Evolutionary conservation across 2,329 filamentous ascomycete genomes (phyloP).

Genomic region (Alternaria sp.): DNA sequence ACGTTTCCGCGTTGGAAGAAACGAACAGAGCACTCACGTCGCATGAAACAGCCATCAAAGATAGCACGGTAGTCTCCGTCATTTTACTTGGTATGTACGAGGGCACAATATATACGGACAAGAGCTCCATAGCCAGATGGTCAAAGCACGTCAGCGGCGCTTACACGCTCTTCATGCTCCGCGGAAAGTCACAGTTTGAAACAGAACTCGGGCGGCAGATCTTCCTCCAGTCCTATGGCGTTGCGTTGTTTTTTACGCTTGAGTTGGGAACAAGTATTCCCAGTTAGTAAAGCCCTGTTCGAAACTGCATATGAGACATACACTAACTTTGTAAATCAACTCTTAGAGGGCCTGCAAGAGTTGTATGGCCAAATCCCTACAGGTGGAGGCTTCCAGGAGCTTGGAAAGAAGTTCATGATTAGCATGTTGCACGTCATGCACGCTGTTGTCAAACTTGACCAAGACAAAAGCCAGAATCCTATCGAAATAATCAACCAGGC

Average conservation of each 20-base stretch:
- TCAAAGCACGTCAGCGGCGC: conserved; percentile 47
- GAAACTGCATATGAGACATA: not conserved
- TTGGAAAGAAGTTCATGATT: conserved; percentile 28
- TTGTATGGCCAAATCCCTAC: conserved; percentile 28
- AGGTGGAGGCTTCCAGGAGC: conserved; percentile 12
- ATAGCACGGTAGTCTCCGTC: conserved; percentile 43
- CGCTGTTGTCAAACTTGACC: conserved; percentile 32
- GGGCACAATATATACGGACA: conserved; percentile 39
- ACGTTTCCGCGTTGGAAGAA: conserved; percentile 35
- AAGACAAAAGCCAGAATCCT: conserved; percentile 30
- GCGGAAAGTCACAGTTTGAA: conserved; percentile 40
- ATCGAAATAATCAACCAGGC: conserved; percentile 25
- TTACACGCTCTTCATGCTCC: conserved; percentile 42
- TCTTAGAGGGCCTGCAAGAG: conserved; percentile 32
- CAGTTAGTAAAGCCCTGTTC: not conserved
- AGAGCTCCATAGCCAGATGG: conserved; percentile 44
- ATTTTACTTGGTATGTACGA: conserved; percentile 49
- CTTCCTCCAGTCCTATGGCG: conserved; percentile 44
- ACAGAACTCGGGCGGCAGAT: conserved; percentile 33
- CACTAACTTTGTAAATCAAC: not conserved
- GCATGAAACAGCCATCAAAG: conserved; percentile 29
- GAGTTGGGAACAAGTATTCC: conserved; percentile 23
- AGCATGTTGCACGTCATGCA: conserved; percentile 35
- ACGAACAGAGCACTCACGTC: conserved; percentile 37
- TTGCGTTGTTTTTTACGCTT: conserved; percentile 34